Percentiles rank a stretch among this genome's conserved stretches.
Evolutionary conservation across 2,329 filamentous ascomycete species (phyloP).

Genomic region (Penicillium italicum): DNA sequence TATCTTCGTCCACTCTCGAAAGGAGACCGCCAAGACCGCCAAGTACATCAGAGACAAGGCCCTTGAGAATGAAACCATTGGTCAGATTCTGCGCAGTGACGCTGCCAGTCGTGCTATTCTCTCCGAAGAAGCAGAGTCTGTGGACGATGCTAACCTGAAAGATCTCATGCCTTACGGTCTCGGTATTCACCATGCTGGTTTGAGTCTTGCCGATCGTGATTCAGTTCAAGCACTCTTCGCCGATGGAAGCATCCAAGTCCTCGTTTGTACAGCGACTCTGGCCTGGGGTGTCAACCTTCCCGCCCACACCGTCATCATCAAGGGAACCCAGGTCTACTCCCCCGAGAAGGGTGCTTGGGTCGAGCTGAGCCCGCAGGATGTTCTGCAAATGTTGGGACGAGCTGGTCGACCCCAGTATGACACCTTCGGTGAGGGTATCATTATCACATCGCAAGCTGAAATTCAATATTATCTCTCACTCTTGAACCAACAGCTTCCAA

Average conservation of each 20-base stretch:
- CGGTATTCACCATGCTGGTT: conserved; percentile 96
- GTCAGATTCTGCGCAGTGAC: conserved; percentile 89
- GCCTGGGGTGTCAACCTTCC: conserved; percentile 99
- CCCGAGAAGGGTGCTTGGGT: conserved; percentile 99
- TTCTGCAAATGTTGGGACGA: conserved; percentile 97
- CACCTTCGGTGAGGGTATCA: conserved; percentile 96
- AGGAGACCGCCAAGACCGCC: conserved; percentile 96
- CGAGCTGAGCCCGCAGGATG: conserved; percentile 93
- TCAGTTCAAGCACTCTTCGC: conserved; percentile 94
- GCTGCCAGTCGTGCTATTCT: conserved; percentile 86
- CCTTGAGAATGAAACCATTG: conserved; percentile 93
- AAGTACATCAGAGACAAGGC: conserved; percentile 96
- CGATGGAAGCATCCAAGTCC: conserved; percentile 85
- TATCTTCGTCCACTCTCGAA: conserved; percentile 96
- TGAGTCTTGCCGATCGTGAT: conserved; percentile 90
- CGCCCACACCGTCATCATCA: conserved; percentile 97
- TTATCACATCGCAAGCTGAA: conserved; percentile 92
- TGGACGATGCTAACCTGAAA: conserved; percentile 83
- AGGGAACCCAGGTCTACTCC: conserved; percentile 96
- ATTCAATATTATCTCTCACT: conserved; percentile 97
- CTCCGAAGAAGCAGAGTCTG: conserved; percentile 75
- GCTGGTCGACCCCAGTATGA: conserved; percentile 95
- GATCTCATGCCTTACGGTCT: conserved; percentile 94
- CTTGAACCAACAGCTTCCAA: conserved; percentile 94
- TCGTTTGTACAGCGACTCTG: conserved; percentile 95